phyloP scores from a whole-genome alignment of 2,329 filamentous ascomycete species.

The Hymenoscyphus linearis region DNA sequence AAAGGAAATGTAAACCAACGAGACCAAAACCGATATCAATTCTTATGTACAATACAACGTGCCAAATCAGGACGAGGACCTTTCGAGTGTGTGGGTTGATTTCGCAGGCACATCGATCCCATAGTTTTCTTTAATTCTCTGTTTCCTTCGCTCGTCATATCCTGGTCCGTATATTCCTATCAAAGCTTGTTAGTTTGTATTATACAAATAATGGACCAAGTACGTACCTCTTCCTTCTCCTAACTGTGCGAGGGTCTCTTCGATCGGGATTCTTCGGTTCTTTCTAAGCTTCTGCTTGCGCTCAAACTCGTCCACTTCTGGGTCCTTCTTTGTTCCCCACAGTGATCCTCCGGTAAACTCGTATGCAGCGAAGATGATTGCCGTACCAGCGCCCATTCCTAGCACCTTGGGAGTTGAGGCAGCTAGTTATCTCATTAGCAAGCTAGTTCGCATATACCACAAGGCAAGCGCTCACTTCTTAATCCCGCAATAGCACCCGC shows the following conservation, averaged over 20 bases:
- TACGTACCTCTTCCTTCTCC: slow-evolving; percentile 63
- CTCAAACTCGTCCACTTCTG: slow-evolving; percentile 56
- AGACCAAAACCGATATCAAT: slow-evolving; percentile 2
- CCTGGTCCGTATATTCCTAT: slow-evolving; percentile 62
- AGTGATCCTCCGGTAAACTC: slow-evolving; percentile 58
- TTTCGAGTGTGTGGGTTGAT: slow-evolving; percentile 16
- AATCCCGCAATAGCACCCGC: slow-evolving; percentile 58
- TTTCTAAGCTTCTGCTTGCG: slow-evolving; percentile 57
- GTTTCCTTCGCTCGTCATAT: slow-evolving; percentile 61
- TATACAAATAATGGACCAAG: neutral
- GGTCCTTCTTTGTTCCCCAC: slow-evolving; percentile 44
- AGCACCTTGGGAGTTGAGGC: slow-evolving; percentile 59
- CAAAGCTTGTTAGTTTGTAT: neutral
- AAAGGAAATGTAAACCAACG: neutral
- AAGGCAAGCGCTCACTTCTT: slow-evolving; percentile 41
- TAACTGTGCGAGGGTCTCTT: slow-evolving; percentile 60
- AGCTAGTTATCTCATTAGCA: slow-evolving; percentile 36
- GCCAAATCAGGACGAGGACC: neutral
- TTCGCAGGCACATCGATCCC: slow-evolving; percentile 54
- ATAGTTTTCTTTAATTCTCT: slow-evolving; percentile 64
- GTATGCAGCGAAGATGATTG: slow-evolving; percentile 52
- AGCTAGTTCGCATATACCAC: neutral
- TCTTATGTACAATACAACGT: slow-evolving; percentile 23
- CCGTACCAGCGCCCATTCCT: slow-evolving; percentile 55
- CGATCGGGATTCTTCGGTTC: slow-evolving; percentile 55